These are phyloP conservation scores for Eustoma russellianum DNA, from an alignment of 257 asterid species.

Conservation along the genomic window DNA sequence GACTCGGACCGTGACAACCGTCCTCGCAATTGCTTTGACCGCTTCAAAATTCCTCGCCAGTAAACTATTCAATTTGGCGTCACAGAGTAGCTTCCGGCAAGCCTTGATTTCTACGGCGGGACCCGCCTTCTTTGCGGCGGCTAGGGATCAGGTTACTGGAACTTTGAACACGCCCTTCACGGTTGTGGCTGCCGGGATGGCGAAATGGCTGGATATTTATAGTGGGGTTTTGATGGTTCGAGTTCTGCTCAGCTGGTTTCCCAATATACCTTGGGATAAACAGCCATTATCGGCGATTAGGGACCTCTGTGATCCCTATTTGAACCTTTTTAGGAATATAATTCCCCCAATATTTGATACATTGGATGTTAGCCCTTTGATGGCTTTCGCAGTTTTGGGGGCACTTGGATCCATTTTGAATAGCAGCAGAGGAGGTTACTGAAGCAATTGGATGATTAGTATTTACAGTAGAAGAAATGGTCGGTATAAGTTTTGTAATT, in stretches of 20 bases:
- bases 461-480: neutral
- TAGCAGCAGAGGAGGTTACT: slow-evolving; percentile 39
- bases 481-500: neutral
- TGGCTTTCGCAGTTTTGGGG: slow-evolving; percentile 87
- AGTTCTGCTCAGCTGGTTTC: slow-evolving; percentile 90
- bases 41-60: slow-evolving; percentile 36
- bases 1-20: slow-evolving; percentile 66
- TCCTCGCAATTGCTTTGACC: slow-evolving; percentile 36
- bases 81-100: slow-evolving; percentile 21
- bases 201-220: slow-evolving; percentile 82
- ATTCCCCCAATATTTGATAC: slow-evolving; percentile 78
- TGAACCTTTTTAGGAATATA: slow-evolving; percentile 78
- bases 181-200: slow-evolving; percentile 88
- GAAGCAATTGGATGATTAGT: slow-evolving; percentile 11
- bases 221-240: slow-evolving; percentile 83
- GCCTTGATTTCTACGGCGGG: slow-evolving; percentile 41
- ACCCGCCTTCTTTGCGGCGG: slow-evolving; percentile 83
- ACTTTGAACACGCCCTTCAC: slow-evolving; percentile 73
- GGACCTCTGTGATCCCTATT: slow-evolving; percentile 94
- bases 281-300: slow-evolving; percentile 86
- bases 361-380: slow-evolving; percentile 73
- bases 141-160: slow-evolving; percentile 28
- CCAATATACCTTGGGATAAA: slow-evolving; percentile 90
- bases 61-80: slow-evolving; percentile 24
- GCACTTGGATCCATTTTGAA: slow-evolving; percentile 57